phyloP scores from a whole-genome alignment of 345 rosid genomes.

The Nephelium lappaceum region DNA sequence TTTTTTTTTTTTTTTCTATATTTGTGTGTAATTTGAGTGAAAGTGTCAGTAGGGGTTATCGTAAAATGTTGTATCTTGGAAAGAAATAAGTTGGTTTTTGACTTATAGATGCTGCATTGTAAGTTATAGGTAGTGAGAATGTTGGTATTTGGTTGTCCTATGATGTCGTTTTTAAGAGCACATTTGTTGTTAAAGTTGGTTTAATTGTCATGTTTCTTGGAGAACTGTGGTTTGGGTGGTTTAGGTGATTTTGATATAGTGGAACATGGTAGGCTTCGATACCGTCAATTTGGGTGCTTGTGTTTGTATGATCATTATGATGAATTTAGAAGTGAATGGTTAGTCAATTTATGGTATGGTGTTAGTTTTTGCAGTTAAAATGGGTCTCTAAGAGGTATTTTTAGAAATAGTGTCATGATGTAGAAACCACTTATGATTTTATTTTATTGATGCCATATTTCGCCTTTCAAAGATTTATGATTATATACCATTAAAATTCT shows the following conservation, averaged over 20 bases:
- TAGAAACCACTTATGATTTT: background rate
- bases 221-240: too few species aligned
- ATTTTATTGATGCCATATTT: background rate
- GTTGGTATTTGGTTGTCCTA: background rate
- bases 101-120: background rate
- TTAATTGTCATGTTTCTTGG: background rate
- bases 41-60: background rate
- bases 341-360: background rate
- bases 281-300: too few species aligned
- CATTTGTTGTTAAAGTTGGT: background rate
- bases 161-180: background rate
- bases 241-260: too few species aligned
- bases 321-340: background rate
- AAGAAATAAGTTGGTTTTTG: background rate
- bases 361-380: background rate
- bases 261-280: too few species aligned
- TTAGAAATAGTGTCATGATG: background rate
- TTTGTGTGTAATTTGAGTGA: background rate
- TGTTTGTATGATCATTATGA: background rate
- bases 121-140: background rate
- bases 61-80: background rate
- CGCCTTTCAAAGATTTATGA: background rate
- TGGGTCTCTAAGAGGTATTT: background rate
- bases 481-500: background rate
- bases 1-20: background rate